phyloP scores from a whole-genome alignment of 1,284 basidiomycete genomes.

The Cronartium quercuum region DNA sequence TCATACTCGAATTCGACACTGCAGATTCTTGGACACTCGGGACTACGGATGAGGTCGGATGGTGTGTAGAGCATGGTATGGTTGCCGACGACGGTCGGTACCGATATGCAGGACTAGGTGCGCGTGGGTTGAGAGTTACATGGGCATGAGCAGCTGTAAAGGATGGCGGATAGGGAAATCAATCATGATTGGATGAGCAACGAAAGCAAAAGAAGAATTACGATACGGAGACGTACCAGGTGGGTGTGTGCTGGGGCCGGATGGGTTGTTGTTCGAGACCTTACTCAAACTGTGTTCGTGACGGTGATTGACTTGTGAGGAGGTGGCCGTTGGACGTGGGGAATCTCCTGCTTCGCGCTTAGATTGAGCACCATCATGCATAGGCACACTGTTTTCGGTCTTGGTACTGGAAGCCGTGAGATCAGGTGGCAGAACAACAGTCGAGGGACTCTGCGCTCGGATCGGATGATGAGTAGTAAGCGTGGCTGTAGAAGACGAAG shows the following conservation, averaged over 20 bases:
- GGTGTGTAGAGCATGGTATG: background rate
- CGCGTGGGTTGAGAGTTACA: background rate
- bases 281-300: background rate
- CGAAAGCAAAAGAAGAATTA: background rate
- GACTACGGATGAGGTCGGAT: background rate
- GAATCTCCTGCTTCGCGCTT: background rate
- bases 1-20: slow-evolving; percentile 3
- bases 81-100: background rate
- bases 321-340: slow-evolving; percentile 1
- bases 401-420: background rate
- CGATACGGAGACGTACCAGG: background rate
- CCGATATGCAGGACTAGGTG: background rate
- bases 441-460: slow-evolving; percentile 13
- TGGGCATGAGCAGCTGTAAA: background rate
- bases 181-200: background rate
- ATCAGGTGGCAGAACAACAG: background rate
- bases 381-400: background rate
- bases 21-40: slow-evolving; percentile 6
- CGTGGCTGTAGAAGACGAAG: slow-evolving; percentile 4
- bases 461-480: background rate
- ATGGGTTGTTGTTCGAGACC: background rate
- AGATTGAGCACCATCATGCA: background rate
- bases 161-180: background rate
- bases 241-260: background rate
- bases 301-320: background rate